phyloP scores from a whole-genome alignment of 257 asterid genomes.

The Henckelia pumila region DNA sequence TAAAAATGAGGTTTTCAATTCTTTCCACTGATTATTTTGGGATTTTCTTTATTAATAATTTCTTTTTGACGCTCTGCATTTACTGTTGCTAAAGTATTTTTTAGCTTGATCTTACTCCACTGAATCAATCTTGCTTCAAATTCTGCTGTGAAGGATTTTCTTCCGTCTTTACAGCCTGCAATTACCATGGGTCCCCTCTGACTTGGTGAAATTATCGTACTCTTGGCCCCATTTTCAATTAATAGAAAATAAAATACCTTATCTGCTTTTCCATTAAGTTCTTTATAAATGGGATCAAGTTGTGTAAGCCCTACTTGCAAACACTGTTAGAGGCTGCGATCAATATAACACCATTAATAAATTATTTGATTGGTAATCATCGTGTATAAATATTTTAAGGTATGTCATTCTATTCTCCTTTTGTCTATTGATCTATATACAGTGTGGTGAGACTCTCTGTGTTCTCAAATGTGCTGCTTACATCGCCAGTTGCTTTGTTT shows the following conservation, averaged over 20 bases:
- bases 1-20: conserved; percentile 70
- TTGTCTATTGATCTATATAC: background rate
- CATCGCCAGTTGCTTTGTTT: conserved; percentile 1
- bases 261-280: background rate
- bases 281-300: background rate
- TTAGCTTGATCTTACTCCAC: background rate
- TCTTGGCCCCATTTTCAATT: background rate
- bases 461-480: background rate
- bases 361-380: conserved; percentile 1
- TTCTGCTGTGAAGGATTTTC: conserved; percentile 17
- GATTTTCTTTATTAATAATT: conserved; percentile 17
- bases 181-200: background rate
- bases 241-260: too few species aligned
- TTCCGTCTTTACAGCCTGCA: conserved; percentile 3
- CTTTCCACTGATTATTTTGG: conserved; percentile 21
- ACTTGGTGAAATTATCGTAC: background rate
- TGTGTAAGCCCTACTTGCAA: background rate
- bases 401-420: conserved; percentile 5
- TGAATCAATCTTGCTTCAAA: conserved; percentile 6
- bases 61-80: conserved; percentile 19
- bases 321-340: background rate
- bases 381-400: background rate
- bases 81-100: conserved; percentile 11
- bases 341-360: background rate
- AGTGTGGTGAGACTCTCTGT: background rate